Percentiles rank a stretch among this genome's conserved stretches.
Conservation (phyloP, 345 rosid species). For the Draba incana region DNA sequence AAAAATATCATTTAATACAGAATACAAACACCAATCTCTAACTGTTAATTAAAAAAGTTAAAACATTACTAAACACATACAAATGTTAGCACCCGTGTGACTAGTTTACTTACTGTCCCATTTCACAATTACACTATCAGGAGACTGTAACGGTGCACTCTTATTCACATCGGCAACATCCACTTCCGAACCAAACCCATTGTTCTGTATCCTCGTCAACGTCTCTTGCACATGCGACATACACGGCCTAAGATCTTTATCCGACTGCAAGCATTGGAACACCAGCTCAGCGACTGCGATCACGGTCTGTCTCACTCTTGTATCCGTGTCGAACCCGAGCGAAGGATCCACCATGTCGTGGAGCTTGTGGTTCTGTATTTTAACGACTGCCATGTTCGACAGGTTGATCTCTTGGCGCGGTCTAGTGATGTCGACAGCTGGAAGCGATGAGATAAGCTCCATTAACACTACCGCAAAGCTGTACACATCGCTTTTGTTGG, state of each 20-base stretch:
- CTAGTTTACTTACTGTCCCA: slow-evolving; percentile 55
- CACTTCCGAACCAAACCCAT: slow-evolving; percentile 27
- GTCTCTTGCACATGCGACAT: slow-evolving; percentile 61
- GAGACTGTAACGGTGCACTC: slow-evolving; percentile 48
- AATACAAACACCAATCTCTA: slow-evolving; percentile 27
- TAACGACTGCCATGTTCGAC: slow-evolving; percentile 73
- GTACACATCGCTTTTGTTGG: slow-evolving; percentile 83
- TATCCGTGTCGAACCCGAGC: slow-evolving; percentile 73
- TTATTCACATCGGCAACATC: slow-evolving; percentile 54
- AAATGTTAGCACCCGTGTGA: slow-evolving; percentile 27
- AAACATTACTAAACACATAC: slow-evolving; percentile 25
- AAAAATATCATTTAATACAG: slow-evolving; percentile 26
- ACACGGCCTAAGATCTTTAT: slow-evolving; percentile 70
- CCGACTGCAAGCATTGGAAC: slow-evolving; percentile 73
- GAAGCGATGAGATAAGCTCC: slow-evolving; percentile 66
- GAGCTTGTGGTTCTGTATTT: slow-evolving; percentile 62
- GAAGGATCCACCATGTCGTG: slow-evolving; percentile 69
- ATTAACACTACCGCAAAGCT: slow-evolving; percentile 46
- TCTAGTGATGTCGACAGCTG: slow-evolving; percentile 87
- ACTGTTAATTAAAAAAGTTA: slow-evolving; percentile 16
- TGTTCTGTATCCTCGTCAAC: slow-evolving; percentile 48
- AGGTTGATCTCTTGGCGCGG: slow-evolving; percentile 81
- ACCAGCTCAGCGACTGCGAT: slow-evolving; percentile 80
- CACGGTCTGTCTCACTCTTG: slow-evolving; percentile 50
- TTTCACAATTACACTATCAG: slow-evolving; percentile 52